Evolutionary conservation across 805 yeast genomes (phyloP), one percentile per base, ranked within the genome.

Genomic region (Suhomyces canberraensis): DNA sequence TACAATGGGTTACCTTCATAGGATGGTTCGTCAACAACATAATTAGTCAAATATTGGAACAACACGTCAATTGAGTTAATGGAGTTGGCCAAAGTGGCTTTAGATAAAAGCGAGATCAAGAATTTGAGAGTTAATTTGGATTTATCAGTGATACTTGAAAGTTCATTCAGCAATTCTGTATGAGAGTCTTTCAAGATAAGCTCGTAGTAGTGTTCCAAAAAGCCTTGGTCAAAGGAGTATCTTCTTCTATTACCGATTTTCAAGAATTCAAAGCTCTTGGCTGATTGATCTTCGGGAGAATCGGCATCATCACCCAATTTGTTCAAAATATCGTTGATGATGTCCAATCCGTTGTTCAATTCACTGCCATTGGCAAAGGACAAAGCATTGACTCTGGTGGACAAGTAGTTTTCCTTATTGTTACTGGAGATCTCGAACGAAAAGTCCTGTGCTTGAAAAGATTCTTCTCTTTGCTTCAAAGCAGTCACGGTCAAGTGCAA

Each of bases 291-390:
- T 15, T 25, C n/a, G 15, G 25, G 11, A 11, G 17, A n/a, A 8
- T 39, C 45, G 5, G 40, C 49, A 5, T 39, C 46, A 13, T 41
- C 48, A 3, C 81, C 75, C 32, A 83, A 61, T 35, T 69, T 66
- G 38, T 74, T 73, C 49, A 84, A 55, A 33, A 71, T 69, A 4
- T 59, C 62, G 48, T 79, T 78, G 42, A 84, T 75, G 9, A 59
- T 45, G 14, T 71, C 67, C 50, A 89, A 65, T 27, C 75, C 70
- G 16, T 66, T 66, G 11, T 76, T 62, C 15, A 85, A 68, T 11
- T 79, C 86, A 2, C 66, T 40, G 38, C 83, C 93, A 50, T 83
- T 78, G 8, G 95, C 85, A 61, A 90, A 89, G 2, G 86, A 81
- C 33, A 85, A 66, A 3, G 90, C 85, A 42, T 76, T 68, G 21